phyloP scores from a whole-genome alignment of 1,284 basidiomycete genomes.

The Clitocybe nebularis region DNA sequence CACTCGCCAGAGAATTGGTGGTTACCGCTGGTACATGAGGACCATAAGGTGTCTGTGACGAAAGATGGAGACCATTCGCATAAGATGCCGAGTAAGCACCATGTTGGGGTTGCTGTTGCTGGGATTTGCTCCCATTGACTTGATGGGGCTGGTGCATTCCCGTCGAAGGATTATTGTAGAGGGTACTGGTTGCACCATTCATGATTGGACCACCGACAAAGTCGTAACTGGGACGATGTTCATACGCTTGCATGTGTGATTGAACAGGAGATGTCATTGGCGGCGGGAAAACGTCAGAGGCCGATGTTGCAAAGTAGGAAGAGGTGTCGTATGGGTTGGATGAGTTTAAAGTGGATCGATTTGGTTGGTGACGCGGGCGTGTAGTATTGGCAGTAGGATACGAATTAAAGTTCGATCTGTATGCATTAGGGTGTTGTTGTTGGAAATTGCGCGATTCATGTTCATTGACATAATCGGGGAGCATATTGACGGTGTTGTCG shows the following conservation, averaged over 20 bases:
- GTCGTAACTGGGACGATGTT: conserved; percentile 39
- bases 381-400: conserved; percentile 30
- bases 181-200: conserved; percentile 19
- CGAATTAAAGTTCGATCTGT: conserved; percentile 30
- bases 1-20: conserved; percentile 19
- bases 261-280: conserved; percentile 36
- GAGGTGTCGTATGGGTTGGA: conserved; percentile 22
- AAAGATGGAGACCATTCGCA: conserved; percentile 43
- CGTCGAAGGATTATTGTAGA: conserved; percentile 25
- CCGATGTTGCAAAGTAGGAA: conserved; percentile 25
- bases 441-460: conserved; percentile 35
- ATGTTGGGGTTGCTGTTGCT: conserved; percentile 31
- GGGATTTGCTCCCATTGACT: conserved; percentile 19
- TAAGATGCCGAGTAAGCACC: conserved; percentile 26
- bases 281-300: conserved; percentile 29
- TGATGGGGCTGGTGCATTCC: conserved; percentile 24
- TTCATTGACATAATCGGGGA: conserved; percentile 30
- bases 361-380: conserved; percentile 32
- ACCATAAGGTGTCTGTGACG: conserved; percentile 71
- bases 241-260: conserved; percentile 31
- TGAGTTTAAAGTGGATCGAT: conserved; percentile 18
- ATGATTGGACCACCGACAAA: conserved; percentile 30
- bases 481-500: conserved; percentile 27
- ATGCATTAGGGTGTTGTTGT: conserved; percentile 29
- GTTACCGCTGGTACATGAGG: conserved; percentile 54